A percentile compares a stretch with the other conserved stretches of the same genome.
Conservation (phyloP, 2,329 filamentous ascomycete genomes). For the Aplosporella prunicola region DNA sequence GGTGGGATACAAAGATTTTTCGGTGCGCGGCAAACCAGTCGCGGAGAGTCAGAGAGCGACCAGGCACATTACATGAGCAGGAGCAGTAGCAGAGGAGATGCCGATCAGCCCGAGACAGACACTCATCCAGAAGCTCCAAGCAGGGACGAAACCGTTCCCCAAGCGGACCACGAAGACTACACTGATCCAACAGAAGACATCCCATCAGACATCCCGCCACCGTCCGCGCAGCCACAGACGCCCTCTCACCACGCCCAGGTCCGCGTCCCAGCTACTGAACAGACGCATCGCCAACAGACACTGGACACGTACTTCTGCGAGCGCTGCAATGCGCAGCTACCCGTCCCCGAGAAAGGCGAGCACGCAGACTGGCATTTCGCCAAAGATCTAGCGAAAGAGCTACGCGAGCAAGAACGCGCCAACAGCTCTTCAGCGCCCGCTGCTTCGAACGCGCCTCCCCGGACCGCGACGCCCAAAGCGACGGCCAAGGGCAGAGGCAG, state of each 20-base stretch:
- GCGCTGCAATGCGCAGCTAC: constrained; percentile 56
- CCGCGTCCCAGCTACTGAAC: constrained; percentile 1
- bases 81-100: background rate
- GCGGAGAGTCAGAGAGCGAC: constrained; percentile 7
- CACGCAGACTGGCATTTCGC: constrained; percentile 95
- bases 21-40: constrained; percentile 3
- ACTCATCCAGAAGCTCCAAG: background rate
- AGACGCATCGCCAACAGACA: constrained; percentile 17
- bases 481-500: constrained; percentile 20
- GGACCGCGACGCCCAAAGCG: constrained; percentile 16
- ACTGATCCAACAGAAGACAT: background rate
- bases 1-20: constrained; percentile 31
- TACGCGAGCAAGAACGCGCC: constrained; percentile 23
- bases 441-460: constrained; percentile 6
- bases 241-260: background rate
- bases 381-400: constrained; percentile 64
- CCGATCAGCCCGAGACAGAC: background rate
- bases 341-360: constrained; percentile 53
- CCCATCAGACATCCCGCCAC: constrained; percentile 17
- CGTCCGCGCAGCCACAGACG: constrained; percentile 22
- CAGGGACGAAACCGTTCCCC: background rate
- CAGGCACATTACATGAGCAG: constrained; percentile 2
- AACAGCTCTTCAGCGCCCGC: constrained; percentile 5
- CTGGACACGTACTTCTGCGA: constrained; percentile 44
- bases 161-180: background rate